Base-by-base conservation (phyloP, 176 grass and related monocot genomes). In the Luzula sylvatica region DNA sequence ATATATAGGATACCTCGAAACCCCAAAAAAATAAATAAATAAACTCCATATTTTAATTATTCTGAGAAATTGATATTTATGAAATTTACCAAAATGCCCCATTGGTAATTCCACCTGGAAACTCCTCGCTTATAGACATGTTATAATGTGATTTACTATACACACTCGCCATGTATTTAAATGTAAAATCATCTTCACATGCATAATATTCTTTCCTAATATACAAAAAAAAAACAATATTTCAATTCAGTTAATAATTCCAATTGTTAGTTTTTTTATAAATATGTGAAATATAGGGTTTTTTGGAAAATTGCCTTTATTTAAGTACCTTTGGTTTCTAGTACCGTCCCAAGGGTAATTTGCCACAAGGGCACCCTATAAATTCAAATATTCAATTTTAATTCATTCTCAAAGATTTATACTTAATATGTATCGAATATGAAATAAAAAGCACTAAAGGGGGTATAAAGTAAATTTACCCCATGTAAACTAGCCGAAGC, bases 281-380 rank as follows among this genome's bases (percentile, higher is more conserved):
- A 53, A 43, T 53, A 18, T 59, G 30, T 27, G 8, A 26, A 18
- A 21, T n/a, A n/a, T n/a, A n/a, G n/a, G n/a, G n/a, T n/a, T n/a
- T n/a, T n/a, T n/a, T n/a, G n/a, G n/a, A n/a, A n/a, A n/a, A n/a
- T n/a, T n/a, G n/a, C n/a, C n/a, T n/a, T n/a, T n/a, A n/a, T n/a
- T 18, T n/a, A 19, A 52, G 13, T 35, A 85, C 90, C 77, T 75
- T 76, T 66, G 81, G 66, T 86, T 70, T 82, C 59, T 55, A 64
- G 90, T 82, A 52, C 90, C 90, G 70, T 95, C 90, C 90, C 90
- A 95, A 50, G 90, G 90, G 75, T 96, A 96, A 76, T 96, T 96
- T 68, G 80, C 90, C 68, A 96, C 84, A 79, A 89, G 90, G 26
- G 90, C 90, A 52, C 90, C 90, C 90, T 89, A 52, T 23, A 82